Conservation (phyloP, 495 filamentous ascomycete genomes). For the Trichocladium uniseriatum region DNA sequence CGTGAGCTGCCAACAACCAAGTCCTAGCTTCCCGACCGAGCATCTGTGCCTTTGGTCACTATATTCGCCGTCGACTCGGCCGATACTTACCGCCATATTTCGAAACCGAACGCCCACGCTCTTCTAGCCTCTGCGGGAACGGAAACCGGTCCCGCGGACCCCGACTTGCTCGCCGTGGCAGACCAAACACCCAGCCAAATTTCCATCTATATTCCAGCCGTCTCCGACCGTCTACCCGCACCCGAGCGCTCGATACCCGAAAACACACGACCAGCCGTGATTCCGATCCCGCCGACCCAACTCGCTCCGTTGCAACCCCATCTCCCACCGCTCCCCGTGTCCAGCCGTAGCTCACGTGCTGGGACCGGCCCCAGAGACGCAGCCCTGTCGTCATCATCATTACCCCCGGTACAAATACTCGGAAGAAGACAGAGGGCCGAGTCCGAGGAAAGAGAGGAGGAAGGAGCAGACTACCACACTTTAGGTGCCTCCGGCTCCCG, state of each 20-base stretch:
- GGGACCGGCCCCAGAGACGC: constrained; percentile 5
- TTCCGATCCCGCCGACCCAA: constrained; percentile 17
- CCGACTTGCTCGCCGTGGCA: constrained; percentile 27
- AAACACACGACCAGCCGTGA: constrained; percentile 12
- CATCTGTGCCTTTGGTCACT: neutral
- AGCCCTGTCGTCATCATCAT: neutral
- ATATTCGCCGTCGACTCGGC: neutral
- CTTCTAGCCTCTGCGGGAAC: constrained; percentile 19
- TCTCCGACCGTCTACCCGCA: constrained; percentile 39
- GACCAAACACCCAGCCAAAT: constrained; percentile 24
- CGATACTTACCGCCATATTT: neutral
- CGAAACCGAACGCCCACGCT: neutral
- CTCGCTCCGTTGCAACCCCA: constrained; percentile 13
- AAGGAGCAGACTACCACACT: constrained; percentile 5
- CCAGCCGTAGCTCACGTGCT: neutral
- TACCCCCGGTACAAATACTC: constrained; percentile 12
- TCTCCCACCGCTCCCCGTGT: constrained; percentile 6
- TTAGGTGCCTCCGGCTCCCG: constrained; percentile 1
- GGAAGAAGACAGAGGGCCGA: constrained; percentile 20
- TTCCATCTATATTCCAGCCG: constrained; percentile 19
- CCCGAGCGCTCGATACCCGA: constrained; percentile 27
- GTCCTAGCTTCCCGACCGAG: neutral
- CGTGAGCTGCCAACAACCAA: neutral
- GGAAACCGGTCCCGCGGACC: constrained; percentile 22
- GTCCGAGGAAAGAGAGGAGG: constrained; percentile 14